phyloP scores from a whole-genome alignment of 1,139 yeast species.

The Debaryomyces udenii region DNA sequence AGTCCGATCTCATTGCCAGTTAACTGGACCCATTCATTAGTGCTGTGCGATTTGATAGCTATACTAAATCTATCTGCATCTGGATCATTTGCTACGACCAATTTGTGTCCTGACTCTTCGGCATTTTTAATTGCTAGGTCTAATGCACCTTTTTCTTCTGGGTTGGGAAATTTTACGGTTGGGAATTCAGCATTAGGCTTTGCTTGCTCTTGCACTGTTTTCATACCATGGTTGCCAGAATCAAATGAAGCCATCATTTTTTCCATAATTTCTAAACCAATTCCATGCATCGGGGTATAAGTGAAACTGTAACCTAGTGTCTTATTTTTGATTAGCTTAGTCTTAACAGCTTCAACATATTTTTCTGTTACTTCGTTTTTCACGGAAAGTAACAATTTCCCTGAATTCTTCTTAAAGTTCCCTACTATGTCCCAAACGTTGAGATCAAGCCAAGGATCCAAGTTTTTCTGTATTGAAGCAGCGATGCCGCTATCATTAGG shows the following conservation, averaged over 20 bases:
- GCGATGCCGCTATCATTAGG: constrained; percentile 86
- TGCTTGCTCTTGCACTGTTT: constrained; percentile 59
- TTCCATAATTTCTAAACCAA: constrained; percentile 62
- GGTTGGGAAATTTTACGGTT: constrained; percentile 89
- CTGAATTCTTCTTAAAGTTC: constrained; percentile 31
- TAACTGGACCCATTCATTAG: constrained; percentile 68
- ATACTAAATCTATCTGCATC: constrained; percentile 94
- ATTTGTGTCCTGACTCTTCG: constrained; percentile 39
- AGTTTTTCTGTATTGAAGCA: constrained; percentile 56
- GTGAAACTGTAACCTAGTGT: constrained; percentile 51
- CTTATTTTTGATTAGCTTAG: constrained; percentile 27
- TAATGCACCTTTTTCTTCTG: constrained; percentile 93
- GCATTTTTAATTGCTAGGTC: constrained; percentile 68
- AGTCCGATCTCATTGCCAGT: constrained; percentile 93
- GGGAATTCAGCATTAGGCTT: constrained; percentile 83
- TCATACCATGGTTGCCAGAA: constrained; percentile 24
- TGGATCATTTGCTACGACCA: constrained; percentile 91
- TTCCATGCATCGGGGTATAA: constrained; percentile 96
- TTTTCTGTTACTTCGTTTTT: constrained; percentile 33
- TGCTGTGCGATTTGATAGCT: constrained; percentile 51
- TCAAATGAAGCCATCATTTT: constrained; percentile 37
- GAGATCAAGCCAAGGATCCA: constrained; percentile 56
- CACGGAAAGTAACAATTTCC: constrained; percentile 27
- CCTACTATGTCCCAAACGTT: constrained; percentile 52
- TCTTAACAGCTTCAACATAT: constrained; percentile 38